These are phyloP conservation scores for Kluyveromyces siamensis DNA, from an alignment of 805 yeast genomes.

Conservation along the genomic window DNA sequence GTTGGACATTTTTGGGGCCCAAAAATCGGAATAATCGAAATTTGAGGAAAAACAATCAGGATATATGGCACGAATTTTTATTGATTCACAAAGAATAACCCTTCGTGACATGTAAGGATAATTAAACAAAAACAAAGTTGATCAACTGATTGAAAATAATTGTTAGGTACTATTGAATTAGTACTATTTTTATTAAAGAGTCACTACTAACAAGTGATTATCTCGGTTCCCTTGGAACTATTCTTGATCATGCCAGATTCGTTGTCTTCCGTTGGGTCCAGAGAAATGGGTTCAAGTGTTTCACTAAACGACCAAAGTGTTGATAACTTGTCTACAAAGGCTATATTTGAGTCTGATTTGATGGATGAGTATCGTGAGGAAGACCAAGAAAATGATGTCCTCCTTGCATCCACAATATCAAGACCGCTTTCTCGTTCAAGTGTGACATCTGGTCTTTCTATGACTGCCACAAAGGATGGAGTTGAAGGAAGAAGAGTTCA, in stretches of 20 bases:
- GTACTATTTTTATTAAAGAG: neutral
- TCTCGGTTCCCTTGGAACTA: neutral
- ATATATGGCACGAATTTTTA: neutral
- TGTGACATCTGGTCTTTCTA: conserved; percentile 58
- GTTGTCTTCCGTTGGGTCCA: conserved; percentile 13
- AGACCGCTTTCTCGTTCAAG: conserved; percentile 55
- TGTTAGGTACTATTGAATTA: neutral
- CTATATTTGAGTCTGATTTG: conserved; percentile 16
- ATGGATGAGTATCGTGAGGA: neutral
- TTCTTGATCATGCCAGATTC: conserved; percentile 14
- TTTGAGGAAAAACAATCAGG: neutral
- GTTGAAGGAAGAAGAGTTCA: conserved; percentile 53
- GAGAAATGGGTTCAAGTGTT: conserved; percentile 15
- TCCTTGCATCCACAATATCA: conserved; percentile 27
- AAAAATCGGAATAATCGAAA: neutral
- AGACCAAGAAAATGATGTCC: conserved; percentile 8
- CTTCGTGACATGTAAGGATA: too few species aligned
- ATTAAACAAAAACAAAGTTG: too few species aligned
- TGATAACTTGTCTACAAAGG: conserved; percentile 15
- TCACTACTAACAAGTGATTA: neutral
- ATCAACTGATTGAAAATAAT: too few species aligned
- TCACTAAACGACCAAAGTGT: conserved; percentile 11
- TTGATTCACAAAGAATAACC: neutral
- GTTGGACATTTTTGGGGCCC: neutral
- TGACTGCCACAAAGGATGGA: conserved; percentile 69